Base-by-base conservation (phyloP, 2,329 filamentous ascomycete genomes). In the Microdochium trichocladiopsis region DNA sequence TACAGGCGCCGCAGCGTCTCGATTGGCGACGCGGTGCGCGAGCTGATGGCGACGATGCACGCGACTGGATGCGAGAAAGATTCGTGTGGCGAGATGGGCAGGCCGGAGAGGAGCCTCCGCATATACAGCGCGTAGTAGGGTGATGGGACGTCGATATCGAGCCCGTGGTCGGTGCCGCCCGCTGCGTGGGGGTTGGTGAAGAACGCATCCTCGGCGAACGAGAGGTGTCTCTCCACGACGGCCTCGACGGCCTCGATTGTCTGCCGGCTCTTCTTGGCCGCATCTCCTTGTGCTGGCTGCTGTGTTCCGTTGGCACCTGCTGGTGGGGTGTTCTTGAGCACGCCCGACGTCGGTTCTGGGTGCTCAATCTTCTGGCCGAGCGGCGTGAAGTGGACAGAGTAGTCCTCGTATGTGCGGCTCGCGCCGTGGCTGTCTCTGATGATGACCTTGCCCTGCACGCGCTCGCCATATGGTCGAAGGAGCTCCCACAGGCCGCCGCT, bases 21-120 rank as follows among this genome's bases (percentile, higher is more conserved):
- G 57, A 97, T 92, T 0, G 95, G 93, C 16, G 84, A 76, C 25
- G 82, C 75, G 60, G 91, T 95, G 53, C 88, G 83, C 10, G 94
- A 97, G 67, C 91, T 97, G 63, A 97, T 96, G 24, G 91, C 91
- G 66, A 97, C 93, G 41, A 99, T 84, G 63, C 91, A 93, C 5
- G 93, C 92, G 22, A 97, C 93, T 0, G 95, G 94, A 66, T 99
- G 94, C 4, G 88, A 83, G 69, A 97, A 96, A 0, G 94, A 94
- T 71, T 99, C 94, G 61, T 96, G 91, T 1, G 91, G 84, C 3
- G 86, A 82, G 47, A 95, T 72, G 1, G 89, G 83, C 41, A 93
- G 74, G 14, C 87, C 86, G 1, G 91, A 96, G 9, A 99, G 73
- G 37, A 99, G 68, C 50, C 92, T 84, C 25, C 90, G 83, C 48